Evolutionary conservation across 1,284 basidiomycete species (phyloP), one percentile per base, ranked within the genome.

Genomic region (Hypsizygus ulmarius): DNA sequence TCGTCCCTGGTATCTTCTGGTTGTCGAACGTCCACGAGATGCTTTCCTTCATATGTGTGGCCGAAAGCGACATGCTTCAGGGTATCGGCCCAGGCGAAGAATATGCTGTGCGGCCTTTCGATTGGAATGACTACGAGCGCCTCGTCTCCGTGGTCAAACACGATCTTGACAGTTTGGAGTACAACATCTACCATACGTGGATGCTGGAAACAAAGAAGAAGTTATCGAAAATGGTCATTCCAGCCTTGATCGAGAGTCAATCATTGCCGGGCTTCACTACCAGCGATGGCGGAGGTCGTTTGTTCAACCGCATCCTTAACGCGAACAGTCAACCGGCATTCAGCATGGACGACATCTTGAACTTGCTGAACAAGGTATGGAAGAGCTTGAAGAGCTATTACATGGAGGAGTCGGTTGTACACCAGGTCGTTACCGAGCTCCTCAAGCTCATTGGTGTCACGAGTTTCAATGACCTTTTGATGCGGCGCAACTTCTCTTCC

Each of bases 111-210:
- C 86, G 93, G 37, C 84, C 92, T 38, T 96, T 98, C 66, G 93
- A 98, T 65, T 99, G 96, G 94, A 86, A 88, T 52, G 93, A 95
- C 64, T 99, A 99, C 65, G 96, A 98, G 69, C 85, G 93, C 21
- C 79, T 99, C 18, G 94, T 99, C 14, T 90, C 90, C 14, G 93
- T 99, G 54, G 97, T 99, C 67, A 98, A 98, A 70, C 96, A 99
- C 64, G 97, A 99, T 66, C 81, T 99, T 38, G 97, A 99, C 71
- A 95, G 91, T 57, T 76, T 99, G 60, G 96, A 99, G 72, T 99
- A 98, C 75, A 99, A 99, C 76, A 97, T 99, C 69, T 99, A 98
- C 67, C 96, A 99, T 69, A 98, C 96, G 0, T 97, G 93, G 91
- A 99, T 99, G 93, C 77, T 93, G 52, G 97, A 99, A 72, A 93